Evolutionary conservation across 805 yeast species (phyloP).

Genomic region (Teunomyces panamensis): DNA sequence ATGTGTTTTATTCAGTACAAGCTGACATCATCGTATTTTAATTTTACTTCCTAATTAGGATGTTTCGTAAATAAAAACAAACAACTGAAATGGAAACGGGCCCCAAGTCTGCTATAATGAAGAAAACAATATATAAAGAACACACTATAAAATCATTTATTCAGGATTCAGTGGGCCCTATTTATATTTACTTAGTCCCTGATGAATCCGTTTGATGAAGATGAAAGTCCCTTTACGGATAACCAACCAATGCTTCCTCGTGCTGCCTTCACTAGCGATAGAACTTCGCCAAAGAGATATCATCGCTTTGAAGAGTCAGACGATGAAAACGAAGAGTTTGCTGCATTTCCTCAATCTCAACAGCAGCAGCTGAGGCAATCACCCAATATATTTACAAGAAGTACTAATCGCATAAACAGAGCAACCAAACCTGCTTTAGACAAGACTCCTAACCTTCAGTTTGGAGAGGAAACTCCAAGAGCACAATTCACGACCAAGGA

Average conservation of each 20-base stretch:
- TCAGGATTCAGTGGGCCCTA: neutral
- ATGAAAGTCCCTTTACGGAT: slow-evolving; percentile 28
- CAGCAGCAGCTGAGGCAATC: slow-evolving; percentile 32
- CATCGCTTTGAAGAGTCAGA: slow-evolving; percentile 24
- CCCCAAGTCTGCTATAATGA: neutral
- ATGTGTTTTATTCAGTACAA: neutral
- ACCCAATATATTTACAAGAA: slow-evolving; percentile 43
- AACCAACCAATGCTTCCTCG: slow-evolving; percentile 33
- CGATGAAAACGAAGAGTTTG: slow-evolving; percentile 22
- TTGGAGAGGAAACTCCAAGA: slow-evolving; percentile 44
- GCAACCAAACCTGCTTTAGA: slow-evolving; percentile 17
- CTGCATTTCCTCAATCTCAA: slow-evolving; percentile 29
- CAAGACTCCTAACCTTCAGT: slow-evolving; percentile 27
- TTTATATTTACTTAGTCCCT: neutral
- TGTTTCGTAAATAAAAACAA: slow-evolving; percentile 8
- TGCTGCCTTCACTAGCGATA: slow-evolving; percentile 39
- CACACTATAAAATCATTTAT: neutral
- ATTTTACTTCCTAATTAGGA: slow-evolving; percentile 3
- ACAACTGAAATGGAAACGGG: slow-evolving; percentile 1
- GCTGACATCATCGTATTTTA: neutral
- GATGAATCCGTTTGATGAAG: slow-evolving; percentile 1
- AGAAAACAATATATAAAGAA: neutral
- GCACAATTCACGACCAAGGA: slow-evolving; percentile 66
- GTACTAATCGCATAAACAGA: slow-evolving; percentile 23
- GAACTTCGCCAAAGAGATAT: slow-evolving; percentile 36